Evolutionary conservation across 257 asterid genomes (phyloP), one percentile per base, ranked within the genome.

Genomic region (Avicennia marina): DNA sequence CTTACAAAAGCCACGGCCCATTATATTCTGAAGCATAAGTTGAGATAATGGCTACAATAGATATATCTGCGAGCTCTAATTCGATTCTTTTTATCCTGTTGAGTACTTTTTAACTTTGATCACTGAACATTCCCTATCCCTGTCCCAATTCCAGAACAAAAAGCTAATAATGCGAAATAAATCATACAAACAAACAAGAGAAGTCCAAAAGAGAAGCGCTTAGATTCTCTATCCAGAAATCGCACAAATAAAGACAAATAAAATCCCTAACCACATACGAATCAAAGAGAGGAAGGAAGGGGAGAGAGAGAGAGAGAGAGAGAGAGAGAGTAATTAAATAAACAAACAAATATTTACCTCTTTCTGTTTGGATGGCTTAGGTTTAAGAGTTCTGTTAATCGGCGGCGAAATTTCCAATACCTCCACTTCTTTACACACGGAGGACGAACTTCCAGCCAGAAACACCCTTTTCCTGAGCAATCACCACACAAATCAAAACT

Each of bases 401-500:
- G 81, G 83, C 57, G 84, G 81, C 60, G 83, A 27, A 12, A 69
- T 57, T 64, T 86, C 95, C 69, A 70, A 64, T 64, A 70, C 89
- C 13, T 80, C 93, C 59, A 64, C 81, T n/a, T 80, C 93, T 47
- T 70, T 65, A 53, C 67, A 78, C 63, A 38, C 67, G 11, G 84
- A 42, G 48, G 87, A 82, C 18, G 90, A 82, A 73, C 78, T 78
- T 40, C 81, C 86, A 21, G 75, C 85, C 12, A 74, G 57, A 45
- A 84, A 77, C 50, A 71, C 76, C 78, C 84, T 77, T 72, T 84
- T 84, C 93, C 97, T 86, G 72, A 17, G 34, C 72, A 42, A 60
- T 58, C 67, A 53, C 58, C 71, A 44, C 18, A 56, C 13, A 13
- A 58, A 64, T 66, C 60, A 62, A 51, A 57, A 64, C 62, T 51